phyloP scores from a whole-genome alignment of 1,284 basidiomycete genomes.

The Leccinum huronense region DNA sequence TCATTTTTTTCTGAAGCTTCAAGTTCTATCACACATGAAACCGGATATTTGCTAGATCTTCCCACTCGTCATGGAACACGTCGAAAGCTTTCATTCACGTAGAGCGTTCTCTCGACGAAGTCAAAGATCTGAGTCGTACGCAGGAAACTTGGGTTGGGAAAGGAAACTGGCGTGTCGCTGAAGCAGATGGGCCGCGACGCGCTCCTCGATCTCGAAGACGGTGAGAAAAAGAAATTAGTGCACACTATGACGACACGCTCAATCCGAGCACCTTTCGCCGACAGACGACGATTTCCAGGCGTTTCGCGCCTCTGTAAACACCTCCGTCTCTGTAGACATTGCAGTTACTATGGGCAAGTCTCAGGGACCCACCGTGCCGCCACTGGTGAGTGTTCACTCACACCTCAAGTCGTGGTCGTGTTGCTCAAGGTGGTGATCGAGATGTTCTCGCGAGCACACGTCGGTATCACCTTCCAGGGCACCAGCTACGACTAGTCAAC shows the following conservation, averaged over 20 bases:
- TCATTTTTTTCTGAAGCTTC: too few species aligned
- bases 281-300: slow-evolving; percentile 77
- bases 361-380: neutral
- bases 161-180: slow-evolving; percentile 45
- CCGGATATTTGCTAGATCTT: slow-evolving; percentile 54
- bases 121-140: slow-evolving; percentile 50
- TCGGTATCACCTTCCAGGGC: slow-evolving; percentile 4
- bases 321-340: slow-evolving; percentile 37
- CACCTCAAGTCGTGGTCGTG: neutral
- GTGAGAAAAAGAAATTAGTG: slow-evolving; percentile 38
- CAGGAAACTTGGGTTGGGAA: slow-evolving; percentile 55
- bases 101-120: slow-evolving; percentile 61
- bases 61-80: neutral
- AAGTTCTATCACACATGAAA: slow-evolving; percentile 46
- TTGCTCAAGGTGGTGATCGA: neutral
- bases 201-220: slow-evolving; percentile 68
- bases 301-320: slow-evolving; percentile 44
- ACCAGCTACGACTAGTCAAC: neutral
- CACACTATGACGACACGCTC: slow-evolving; percentile 2
- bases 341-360: slow-evolving; percentile 32
- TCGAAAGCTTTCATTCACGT: slow-evolving; percentile 8
- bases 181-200: slow-evolving; percentile 55
- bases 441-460: neutral
- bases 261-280: slow-evolving; percentile 5
- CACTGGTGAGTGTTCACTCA: slow-evolving; percentile 11